Base-by-base conservation (phyloP, 768 basidiomycete genomes). In the Asterophora parasitica region DNA sequence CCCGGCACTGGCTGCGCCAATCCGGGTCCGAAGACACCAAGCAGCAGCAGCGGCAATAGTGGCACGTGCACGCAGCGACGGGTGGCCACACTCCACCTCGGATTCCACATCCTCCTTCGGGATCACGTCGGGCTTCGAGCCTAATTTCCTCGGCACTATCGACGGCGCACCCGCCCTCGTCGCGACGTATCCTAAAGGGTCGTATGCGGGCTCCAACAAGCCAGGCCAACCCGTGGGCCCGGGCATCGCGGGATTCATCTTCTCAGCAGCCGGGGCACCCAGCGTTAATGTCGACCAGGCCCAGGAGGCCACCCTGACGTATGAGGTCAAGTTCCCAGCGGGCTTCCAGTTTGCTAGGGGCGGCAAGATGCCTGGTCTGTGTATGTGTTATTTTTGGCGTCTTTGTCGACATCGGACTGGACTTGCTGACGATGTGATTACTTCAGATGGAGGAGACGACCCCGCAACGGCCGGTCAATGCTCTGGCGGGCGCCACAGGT, bases 341-440 rank as follows among this genome's bases (percentile, higher is more conserved):
- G 81, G 74, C 30, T 87, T 83, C 61, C 71, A 76, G 19, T 85
- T 76, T 63, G 71, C 75, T 52, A 71, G 71, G 57, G 83, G 83
- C 45, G 85, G 85, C 32, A 88, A 85, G 63, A 68, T 87, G 16
- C 85, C 84, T 15, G 85, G 84, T 52, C 62, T 86, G 56, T 83
- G 81, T 83, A 58, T 53, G 77, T 68, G 15, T 15, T 40, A 34
- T 46, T 12, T 28, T 46, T 48, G 46, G 2, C 12, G 28, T 30
- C 28, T 5, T 10, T 31, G 3, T 31, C 9, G 30, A 31, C 4
- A 31, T 31, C 9, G 30, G 30, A 31, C 30, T 9, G 12, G 4
- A 9, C 6, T 5, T 5, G 12, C 30, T 31, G 9, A 31, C 12
- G 8, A 31, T 31, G 30, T 8, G 12, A 9, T 31, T 10, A 3